Conservation (phyloP, 805 yeast species). For the Ogataea naganishii region DNA sequence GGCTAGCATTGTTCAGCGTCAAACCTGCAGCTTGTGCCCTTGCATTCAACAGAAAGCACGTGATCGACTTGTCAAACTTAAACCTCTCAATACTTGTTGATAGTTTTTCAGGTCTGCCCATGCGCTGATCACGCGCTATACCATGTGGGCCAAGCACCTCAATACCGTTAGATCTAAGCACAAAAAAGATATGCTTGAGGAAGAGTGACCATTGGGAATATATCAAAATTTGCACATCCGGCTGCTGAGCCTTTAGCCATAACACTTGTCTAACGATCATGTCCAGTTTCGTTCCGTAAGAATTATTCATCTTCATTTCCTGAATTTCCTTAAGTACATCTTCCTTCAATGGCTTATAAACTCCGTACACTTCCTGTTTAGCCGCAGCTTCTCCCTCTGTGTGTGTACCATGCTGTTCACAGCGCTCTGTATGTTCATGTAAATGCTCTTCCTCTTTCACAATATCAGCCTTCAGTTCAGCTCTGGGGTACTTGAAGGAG, state of each 20-base stretch:
- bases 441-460: slow-evolving; percentile 25
- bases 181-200: slow-evolving; percentile 54
- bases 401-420: too few relatives aligned
- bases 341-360: slow-evolving; percentile 38
- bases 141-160: slow-evolving; percentile 44
- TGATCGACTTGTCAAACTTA: slow-evolving; percentile 49
- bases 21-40: slow-evolving; percentile 85
- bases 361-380: slow-evolving; percentile 27
- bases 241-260: slow-evolving; percentile 50
- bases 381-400: slow-evolving; percentile 19
- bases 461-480: slow-evolving; percentile 39
- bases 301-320: slow-evolving; percentile 30
- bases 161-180: slow-evolving; percentile 53
- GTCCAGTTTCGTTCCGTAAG: slow-evolving; percentile 84
- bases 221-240: slow-evolving; percentile 67
- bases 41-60: slow-evolving; percentile 82
- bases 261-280: slow-evolving; percentile 65
- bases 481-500: slow-evolving; percentile 54
- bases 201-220: slow-evolving; percentile 88
- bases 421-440: too few relatives aligned
- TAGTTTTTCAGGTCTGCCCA: slow-evolving; percentile 17
- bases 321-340: slow-evolving; percentile 36
- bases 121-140: slow-evolving; percentile 4
- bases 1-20: slow-evolving; percentile 86
- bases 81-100: slow-evolving; percentile 44